These are phyloP conservation scores for Karstenula rhodostoma DNA, from an alignment of 2,329 filamentous ascomycete genomes.

Conservation along the genomic window DNA sequence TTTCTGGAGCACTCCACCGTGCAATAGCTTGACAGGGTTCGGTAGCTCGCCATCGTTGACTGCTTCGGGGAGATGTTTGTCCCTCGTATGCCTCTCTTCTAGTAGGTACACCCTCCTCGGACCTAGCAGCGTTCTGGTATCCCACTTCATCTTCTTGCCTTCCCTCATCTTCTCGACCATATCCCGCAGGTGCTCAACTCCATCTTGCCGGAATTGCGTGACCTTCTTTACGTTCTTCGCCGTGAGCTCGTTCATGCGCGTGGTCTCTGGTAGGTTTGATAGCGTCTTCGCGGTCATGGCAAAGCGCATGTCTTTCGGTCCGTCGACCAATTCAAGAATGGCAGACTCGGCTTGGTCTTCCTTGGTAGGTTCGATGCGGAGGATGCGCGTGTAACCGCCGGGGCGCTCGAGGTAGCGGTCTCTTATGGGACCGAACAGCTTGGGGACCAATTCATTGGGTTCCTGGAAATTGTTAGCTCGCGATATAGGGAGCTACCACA, in stretches of 20 bases:
- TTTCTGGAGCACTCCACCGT: conserved; percentile 5
- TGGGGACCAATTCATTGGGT: conserved; percentile 75
- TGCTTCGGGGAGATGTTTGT: conserved; percentile 41
- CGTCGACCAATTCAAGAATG: conserved; percentile 94
- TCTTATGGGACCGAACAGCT: conserved; percentile 85
- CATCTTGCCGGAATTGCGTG: conserved; percentile 74
- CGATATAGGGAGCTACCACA: conserved; percentile 15
- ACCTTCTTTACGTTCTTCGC: conserved; percentile 83
- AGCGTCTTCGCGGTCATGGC: conserved; percentile 89
- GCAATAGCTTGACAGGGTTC: conserved; percentile 19
- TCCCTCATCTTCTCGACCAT: conserved; percentile 57
- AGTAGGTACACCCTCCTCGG: conserved; percentile 43
- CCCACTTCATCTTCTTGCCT: conserved; percentile 32
- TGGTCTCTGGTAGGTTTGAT: conserved; percentile 65
- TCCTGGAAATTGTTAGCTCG: conserved; percentile 58
- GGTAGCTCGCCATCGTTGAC: conserved; percentile 32
- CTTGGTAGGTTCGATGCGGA: conserved; percentile 89
- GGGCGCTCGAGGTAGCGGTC: conserved; percentile 79
- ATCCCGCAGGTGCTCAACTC: conserved; percentile 71
- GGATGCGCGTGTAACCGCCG: conserved; percentile 93
- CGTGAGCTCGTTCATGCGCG: conserved; percentile 74
- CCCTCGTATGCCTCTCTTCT: conserved; percentile 33
- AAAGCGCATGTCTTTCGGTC: conserved; percentile 91
- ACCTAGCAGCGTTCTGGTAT: conserved; percentile 36
- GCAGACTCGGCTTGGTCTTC: conserved; percentile 88